phyloP scores from a whole-genome alignment of 306 rosid genomes.

The Quillaja saponaria region DNA sequence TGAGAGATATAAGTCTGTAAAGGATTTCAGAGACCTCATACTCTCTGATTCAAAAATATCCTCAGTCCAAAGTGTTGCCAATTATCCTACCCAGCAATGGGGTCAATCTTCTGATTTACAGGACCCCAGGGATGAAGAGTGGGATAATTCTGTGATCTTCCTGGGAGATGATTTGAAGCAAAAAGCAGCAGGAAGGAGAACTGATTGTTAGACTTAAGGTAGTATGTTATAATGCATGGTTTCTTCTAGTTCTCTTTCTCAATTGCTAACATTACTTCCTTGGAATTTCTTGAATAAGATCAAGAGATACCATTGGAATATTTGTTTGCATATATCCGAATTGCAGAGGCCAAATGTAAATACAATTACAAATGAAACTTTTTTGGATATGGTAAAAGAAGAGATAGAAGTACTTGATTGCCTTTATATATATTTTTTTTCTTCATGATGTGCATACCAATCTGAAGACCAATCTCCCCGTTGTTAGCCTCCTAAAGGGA shows the following conservation, averaged over 20 bases:
- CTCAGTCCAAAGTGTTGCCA: conserved; percentile 19
- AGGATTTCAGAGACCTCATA: conserved; percentile 38
- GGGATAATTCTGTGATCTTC: conserved; percentile 27
- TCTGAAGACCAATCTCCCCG: background rate
- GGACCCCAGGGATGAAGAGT: conserved; percentile 31
- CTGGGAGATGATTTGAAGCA: conserved; percentile 41
- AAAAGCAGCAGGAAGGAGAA: conserved; percentile 30
- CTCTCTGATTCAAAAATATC: conserved; percentile 39
- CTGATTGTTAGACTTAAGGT: conserved; percentile 26
- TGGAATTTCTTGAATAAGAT: conserved; percentile 24
- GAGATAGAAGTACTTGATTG: no score
- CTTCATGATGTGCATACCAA: background rate
- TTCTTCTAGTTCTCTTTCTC: conserved; percentile 9
- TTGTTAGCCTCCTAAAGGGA: background rate
- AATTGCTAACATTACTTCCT: conserved; percentile 35
- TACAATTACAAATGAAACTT: conserved; percentile 9
- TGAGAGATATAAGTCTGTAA: conserved; percentile 37
- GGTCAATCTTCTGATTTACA: conserved; percentile 34
- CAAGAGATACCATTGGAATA: conserved; percentile 25
- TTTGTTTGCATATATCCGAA: background rate
- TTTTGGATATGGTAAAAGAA: no score
- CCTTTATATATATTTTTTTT: no score
- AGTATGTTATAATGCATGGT: conserved; percentile 28
- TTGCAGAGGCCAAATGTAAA: conserved; percentile 37
- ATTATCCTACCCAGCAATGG: conserved; percentile 35